Conservation (phyloP, 2,329 filamentous ascomycete genomes). For the Claviceps digitariae region DNA sequence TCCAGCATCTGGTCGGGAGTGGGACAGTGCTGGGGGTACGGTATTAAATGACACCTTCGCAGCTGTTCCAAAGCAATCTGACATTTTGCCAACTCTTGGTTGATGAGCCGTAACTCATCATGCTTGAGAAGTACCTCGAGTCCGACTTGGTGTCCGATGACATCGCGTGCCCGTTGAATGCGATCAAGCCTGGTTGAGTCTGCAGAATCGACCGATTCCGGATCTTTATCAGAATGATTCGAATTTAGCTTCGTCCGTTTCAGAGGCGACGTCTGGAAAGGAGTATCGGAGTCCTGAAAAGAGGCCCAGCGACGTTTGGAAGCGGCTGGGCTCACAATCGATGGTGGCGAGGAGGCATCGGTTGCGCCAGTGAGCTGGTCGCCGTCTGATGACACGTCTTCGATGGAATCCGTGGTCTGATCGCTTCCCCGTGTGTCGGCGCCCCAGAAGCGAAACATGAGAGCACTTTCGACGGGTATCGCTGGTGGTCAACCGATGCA, state of each 20-base stretch:
- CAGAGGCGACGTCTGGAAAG: constrained; percentile 10
- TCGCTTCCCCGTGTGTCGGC: constrained; percentile 45
- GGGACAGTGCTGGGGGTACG: constrained; percentile 62
- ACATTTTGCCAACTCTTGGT: constrained; percentile 92
- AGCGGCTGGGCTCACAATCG: constrained; percentile 8
- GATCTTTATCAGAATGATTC: constrained; percentile 4
- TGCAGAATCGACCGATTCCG: constrained; percentile 10
- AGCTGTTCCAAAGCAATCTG: constrained; percentile 88
- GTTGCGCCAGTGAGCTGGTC: constrained; percentile 12
- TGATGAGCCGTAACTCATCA: constrained; percentile 82
- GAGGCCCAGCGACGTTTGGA: constrained; percentile 27
- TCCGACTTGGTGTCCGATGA: constrained; percentile 76
- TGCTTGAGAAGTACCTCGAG: constrained; percentile 90
- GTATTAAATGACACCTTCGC: constrained; percentile 81
- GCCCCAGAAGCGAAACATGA: constrained; percentile 51
- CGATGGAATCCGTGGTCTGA: constrained; percentile 25
- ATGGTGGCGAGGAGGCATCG: not conserved
- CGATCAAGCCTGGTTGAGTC: not conserved
- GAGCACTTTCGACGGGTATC: constrained; percentile 21
- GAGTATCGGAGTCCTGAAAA: constrained; percentile 10
- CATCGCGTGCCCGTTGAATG: constrained; percentile 48
- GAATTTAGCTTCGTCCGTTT: constrained; percentile 30
- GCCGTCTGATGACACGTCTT: constrained; percentile 14
- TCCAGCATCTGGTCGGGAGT: constrained; percentile 54
- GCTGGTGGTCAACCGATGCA: constrained; percentile 4